Evolutionary conservation across 1,139 yeast species (phyloP), one percentile per base, ranked within the genome.

Genomic region (Geotrichum macrosporum): DNA sequence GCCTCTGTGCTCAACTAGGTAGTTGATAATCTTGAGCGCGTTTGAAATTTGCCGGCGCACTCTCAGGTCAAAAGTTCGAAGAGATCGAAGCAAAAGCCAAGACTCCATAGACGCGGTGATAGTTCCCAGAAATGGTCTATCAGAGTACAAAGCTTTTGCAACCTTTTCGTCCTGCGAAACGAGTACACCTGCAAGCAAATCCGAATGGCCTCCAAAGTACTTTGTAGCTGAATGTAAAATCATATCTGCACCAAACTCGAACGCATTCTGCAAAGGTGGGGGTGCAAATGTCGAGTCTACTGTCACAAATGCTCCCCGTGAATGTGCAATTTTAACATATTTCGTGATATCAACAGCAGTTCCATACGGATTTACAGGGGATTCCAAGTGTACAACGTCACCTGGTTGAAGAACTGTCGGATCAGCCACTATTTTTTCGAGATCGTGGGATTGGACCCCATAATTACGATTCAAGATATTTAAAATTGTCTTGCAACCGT

Each of bases 271-370:
- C 48, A 88, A 68, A 5, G 96, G 96, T 13, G 95, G 95, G 20
- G 96, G 96, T 2, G 95, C 96, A 64, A 89, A 81, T 0, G 96
- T 89, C 1, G 96, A 77, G 63, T 89, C 97, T 6, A 88, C 82
- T 21, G 80, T 61, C 21, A 89, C 65, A 20, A 71, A 62, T 0
- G 95, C 94, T 2, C 88, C 87, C 48, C 74, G 73, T 0, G 71
- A 67, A 60, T 87, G 95, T 0, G 94, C 92, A 46, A 72, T 68
- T 2, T 76, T 69, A 2, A 89, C 87, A 60, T 74, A 83, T 46
- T 74, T 66, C 19, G 69, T 67, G 47, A 88, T 77, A 59, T 84
- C 86, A 46, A 71, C 68, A n/a, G 81, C 77, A 5, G 74, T 69
- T 1, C 96, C 96, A 46, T 75, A 77, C 16, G 96, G 96, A 63